phyloP scores from a whole-genome alignment of 2,329 filamentous ascomycete species.

The Gremmenia infestans region DNA sequence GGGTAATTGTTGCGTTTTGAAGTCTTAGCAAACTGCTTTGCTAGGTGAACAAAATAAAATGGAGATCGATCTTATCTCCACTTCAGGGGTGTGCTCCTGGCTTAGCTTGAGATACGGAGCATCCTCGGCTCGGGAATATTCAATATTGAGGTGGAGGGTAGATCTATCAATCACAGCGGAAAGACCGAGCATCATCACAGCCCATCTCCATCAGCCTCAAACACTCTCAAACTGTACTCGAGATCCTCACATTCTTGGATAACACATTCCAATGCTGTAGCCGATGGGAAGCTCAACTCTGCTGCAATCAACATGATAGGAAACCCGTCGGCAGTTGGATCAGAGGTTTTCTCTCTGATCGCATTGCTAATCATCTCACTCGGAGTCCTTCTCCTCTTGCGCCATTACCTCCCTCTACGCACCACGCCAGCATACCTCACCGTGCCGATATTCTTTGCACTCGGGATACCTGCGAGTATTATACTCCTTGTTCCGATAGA shows the following conservation, averaged over 20 bases:
- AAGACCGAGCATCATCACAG: too few species aligned
- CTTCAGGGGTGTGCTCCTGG: too few species aligned
- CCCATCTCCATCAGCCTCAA: too few species aligned
- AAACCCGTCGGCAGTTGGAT: slow-evolving; percentile 64
- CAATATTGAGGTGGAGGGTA: too few species aligned
- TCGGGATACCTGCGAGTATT: slow-evolving; percentile 87
- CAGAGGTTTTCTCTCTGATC: slow-evolving; percentile 70
- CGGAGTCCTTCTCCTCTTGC: slow-evolving; percentile 75
- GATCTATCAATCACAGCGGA: too few species aligned
- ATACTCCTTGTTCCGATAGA: slow-evolving; percentile 93
- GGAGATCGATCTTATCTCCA: too few species aligned
- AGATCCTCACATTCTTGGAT: background rate
- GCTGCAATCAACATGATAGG: slow-evolving; percentile 18
- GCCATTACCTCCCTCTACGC: slow-evolving; percentile 85
- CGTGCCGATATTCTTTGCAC: slow-evolving; percentile 90
- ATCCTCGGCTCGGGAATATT: too few species aligned
- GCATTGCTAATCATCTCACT: slow-evolving; percentile 70
- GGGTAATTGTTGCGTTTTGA: background rate
- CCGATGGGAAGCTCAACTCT: slow-evolving; percentile 12
- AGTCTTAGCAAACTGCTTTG: background rate
- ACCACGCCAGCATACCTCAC: slow-evolving; percentile 85
- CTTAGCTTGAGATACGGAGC: too few species aligned
- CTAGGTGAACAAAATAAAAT: background rate
- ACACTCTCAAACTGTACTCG: background rate
- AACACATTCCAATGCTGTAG: background rate